These are phyloP conservation scores for Suaeda aralocaspica DNA, from an alignment of 148 eudicot genomes.

Conservation along the genomic window DNA sequence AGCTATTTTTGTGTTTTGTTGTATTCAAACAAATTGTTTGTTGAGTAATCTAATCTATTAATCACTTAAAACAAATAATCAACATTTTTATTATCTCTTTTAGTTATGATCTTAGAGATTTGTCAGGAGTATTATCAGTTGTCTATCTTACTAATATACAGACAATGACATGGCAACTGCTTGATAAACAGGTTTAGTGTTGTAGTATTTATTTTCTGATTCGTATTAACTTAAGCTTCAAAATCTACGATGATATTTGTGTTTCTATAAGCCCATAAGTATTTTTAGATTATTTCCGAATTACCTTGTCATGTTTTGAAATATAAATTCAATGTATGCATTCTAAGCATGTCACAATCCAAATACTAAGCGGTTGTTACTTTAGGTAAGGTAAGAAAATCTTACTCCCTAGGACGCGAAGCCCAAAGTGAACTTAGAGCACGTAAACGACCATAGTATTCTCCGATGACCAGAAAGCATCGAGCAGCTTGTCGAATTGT, in stretches of 20 bases:
- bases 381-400: background rate
- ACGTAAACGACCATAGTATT: slow-evolving; percentile 79
- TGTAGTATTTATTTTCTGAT: no score
- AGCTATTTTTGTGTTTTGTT: no score
- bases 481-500: slow-evolving; percentile 86
- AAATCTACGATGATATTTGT: no score
- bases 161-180: background rate
- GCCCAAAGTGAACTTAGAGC: slow-evolving; percentile 98
- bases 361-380: no score
- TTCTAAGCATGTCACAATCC: background rate
- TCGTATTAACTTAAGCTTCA: no score
- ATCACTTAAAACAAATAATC: background rate
- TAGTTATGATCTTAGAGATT: background rate
- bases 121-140: background rate
- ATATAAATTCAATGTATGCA: no score
- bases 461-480: slow-evolving; percentile 86
- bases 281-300: background rate
- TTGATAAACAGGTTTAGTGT: background rate
- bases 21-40: background rate
- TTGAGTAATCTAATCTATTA: background rate
- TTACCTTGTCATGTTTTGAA: no score
- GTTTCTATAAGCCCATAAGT: background rate
- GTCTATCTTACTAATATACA: background rate
- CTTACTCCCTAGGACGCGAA: slow-evolving; percentile 94
- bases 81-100: background rate